Percentiles rank a stretch among this genome's conserved stretches.
Evolutionary conservation across 306 rosid species (phyloP).

Genomic region (Cicer bijugum): DNA sequence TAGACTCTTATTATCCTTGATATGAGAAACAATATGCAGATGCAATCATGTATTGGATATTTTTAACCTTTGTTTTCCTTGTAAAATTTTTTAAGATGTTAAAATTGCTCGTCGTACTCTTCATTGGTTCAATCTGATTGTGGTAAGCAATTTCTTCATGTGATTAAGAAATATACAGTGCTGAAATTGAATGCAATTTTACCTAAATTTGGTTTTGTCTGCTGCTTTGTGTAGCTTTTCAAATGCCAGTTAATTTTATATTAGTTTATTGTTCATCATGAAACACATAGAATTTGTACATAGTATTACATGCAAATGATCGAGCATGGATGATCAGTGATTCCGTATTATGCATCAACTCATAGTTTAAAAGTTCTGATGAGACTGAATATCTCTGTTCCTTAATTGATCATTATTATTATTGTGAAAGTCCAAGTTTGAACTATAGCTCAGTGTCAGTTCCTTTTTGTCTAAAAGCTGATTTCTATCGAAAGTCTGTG

Average conservation of each 20-base stretch:
- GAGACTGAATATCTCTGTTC: slow-evolving; percentile 13
- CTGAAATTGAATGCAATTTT: not conserved
- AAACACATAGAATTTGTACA: not conserved
- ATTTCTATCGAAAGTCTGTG: slow-evolving; percentile 18
- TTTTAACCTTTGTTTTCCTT: not conserved
- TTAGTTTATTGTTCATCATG: slow-evolving; percentile 17
- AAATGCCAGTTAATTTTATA: no score
- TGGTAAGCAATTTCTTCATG: not conserved
- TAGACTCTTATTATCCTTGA: not conserved
- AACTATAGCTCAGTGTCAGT: not conserved
- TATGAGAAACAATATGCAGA: slow-evolving; percentile 17
- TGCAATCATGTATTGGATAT: slow-evolving; percentile 16
- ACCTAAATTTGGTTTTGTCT: slow-evolving; percentile 6
- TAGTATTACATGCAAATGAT: not conserved
- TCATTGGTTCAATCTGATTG: not conserved
- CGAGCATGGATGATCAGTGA: slow-evolving; percentile 18
- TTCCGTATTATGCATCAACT: slow-evolving; percentile 25
- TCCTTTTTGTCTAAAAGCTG: slow-evolving; percentile 20
- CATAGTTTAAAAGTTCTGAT: slow-evolving; percentile 15
- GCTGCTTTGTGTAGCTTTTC: not conserved
- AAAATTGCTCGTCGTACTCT: slow-evolving; percentile 1
- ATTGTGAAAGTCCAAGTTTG: slow-evolving; percentile 5
- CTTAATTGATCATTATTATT: not conserved
- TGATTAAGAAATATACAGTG: not conserved
- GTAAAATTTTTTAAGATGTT: not conserved